Evolutionary conservation across 2,329 filamentous ascomycete species (phyloP).

Genomic region (Cercospora zeae-maydis): DNA sequence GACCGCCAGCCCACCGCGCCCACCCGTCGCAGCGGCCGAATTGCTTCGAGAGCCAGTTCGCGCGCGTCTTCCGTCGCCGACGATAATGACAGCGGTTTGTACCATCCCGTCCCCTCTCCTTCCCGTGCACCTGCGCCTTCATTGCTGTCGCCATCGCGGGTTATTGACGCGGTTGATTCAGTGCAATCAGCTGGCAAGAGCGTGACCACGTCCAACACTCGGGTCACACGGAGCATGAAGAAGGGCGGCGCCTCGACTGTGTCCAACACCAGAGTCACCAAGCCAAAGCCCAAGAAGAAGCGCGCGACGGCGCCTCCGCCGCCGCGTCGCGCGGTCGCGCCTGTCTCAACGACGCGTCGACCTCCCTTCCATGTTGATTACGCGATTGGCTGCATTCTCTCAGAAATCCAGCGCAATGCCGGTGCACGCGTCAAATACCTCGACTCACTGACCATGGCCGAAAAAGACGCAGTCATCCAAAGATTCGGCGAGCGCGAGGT

Average conservation of each 20-base stretch:
- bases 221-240: background rate
- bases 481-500: constrained; percentile 13
- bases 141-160: background rate
- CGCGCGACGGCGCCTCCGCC: background rate
- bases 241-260: background rate
- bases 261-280: constrained; percentile 2
- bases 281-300: background rate
- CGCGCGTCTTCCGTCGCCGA: constrained; percentile 14
- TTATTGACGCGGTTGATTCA: constrained; percentile 3
- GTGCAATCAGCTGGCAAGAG: constrained; percentile 1
- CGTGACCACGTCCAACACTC: background rate
- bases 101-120: background rate
- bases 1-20: background rate
- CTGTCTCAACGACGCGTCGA: background rate
- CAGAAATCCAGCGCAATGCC: background rate
- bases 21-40: constrained; percentile 16
- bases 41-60: constrained; percentile 11
- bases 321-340: background rate
- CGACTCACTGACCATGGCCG: constrained; percentile 13
- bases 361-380: constrained; percentile 4
- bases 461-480: constrained; percentile 22
- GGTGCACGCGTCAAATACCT: constrained; percentile 11
- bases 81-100: constrained; percentile 14
- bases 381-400: constrained; percentile 7
- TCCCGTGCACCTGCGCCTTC: background rate